phyloP scores from a whole-genome alignment of 495 filamentous ascomycete genomes.

The Lophium mytilinum region DNA sequence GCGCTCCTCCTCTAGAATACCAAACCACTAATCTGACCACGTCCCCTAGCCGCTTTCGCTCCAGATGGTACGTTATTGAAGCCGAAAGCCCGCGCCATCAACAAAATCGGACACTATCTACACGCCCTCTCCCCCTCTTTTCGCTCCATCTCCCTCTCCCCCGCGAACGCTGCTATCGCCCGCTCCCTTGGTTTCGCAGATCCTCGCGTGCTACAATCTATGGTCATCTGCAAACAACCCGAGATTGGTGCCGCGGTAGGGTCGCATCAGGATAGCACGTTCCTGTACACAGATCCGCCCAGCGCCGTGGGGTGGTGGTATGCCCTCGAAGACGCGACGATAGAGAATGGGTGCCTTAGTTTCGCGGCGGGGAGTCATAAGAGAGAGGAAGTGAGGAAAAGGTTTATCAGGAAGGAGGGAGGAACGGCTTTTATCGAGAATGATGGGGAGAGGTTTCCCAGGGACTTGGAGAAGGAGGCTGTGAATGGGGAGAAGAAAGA shows the following conservation, averaged over 20 bases:
- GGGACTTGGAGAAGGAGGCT: conserved; percentile 31
- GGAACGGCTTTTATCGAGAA: conserved; percentile 51
- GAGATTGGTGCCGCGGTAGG: conserved; percentile 86
- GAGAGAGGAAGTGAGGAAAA: conserved; percentile 51
- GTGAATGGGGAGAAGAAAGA: conserved; percentile 33
- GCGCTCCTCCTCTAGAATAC: neutral
- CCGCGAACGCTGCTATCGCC: conserved; percentile 57
- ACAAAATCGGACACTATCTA: conserved; percentile 93
- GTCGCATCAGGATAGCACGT: conserved; percentile 84
- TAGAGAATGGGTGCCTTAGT: conserved; percentile 77
- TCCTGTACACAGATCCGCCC: conserved; percentile 85
- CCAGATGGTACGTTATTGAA: conserved; percentile 51
- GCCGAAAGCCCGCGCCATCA: conserved; percentile 75
- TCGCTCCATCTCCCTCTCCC: conserved; percentile 47
- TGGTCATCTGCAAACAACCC: conserved; percentile 98
- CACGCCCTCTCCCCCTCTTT: conserved; percentile 71
- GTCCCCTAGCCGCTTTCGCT: conserved; percentile 53
- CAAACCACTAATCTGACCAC: neutral
- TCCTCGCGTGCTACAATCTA: conserved; percentile 76
- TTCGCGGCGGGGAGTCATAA: conserved; percentile 75
- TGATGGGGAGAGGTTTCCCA: conserved; percentile 40
- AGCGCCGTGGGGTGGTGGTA: conserved; percentile 93
- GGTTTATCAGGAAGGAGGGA: conserved; percentile 62
- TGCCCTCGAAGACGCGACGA: conserved; percentile 82
- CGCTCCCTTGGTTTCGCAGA: conserved; percentile 61